Conservation (phyloP, 2,329 filamentous ascomycete species). For the Xylaria sp. region DNA sequence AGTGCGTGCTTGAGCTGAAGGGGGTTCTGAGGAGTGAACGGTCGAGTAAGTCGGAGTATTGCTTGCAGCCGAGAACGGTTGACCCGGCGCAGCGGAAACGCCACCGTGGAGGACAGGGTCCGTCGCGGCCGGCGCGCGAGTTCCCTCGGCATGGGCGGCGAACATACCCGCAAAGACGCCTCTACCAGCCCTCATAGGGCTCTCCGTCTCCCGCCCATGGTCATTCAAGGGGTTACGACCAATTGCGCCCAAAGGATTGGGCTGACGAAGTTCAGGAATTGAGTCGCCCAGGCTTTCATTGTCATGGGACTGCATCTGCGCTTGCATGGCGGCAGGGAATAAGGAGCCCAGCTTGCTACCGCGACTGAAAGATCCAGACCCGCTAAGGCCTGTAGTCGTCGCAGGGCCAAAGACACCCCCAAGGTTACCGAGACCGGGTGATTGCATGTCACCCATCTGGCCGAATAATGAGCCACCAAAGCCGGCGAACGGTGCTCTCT, state of each 20-base stretch:
- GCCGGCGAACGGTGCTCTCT: conserved; percentile 60
- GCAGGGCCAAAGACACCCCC: conserved; percentile 73
- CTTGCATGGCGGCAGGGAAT: conserved; percentile 88
- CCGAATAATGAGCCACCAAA: conserved; percentile 84
- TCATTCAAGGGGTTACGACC: conserved; percentile 64
- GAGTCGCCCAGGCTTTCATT: conserved; percentile 65
- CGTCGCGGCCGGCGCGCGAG: conserved; percentile 42
- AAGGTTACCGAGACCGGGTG: conserved; percentile 70
- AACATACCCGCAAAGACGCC: conserved; percentile 63
- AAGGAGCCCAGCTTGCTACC: conserved; percentile 84
- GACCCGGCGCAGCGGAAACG: conserved; percentile 39
- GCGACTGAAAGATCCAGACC: conserved; percentile 71
- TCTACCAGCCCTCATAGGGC: conserved; percentile 61
- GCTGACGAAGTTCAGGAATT: conserved; percentile 64
- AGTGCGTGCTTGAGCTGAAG: conserved; percentile 75
- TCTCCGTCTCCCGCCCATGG: conserved; percentile 62
- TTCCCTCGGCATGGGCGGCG: conserved; percentile 44
- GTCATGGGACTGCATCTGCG: conserved; percentile 80
- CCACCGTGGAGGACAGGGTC: conserved; percentile 39
- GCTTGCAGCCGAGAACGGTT: conserved; percentile 40
- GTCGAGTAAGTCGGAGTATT: conserved; percentile 43
- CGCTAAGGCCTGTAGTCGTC: conserved; percentile 57
- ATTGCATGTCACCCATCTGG: conserved; percentile 77
- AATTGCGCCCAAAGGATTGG: conserved; percentile 69
- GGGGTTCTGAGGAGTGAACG: conserved; percentile 51